Conservation (phyloP, 1,139 yeast species). For the Schizosaccharomyces versatilis region DNA sequence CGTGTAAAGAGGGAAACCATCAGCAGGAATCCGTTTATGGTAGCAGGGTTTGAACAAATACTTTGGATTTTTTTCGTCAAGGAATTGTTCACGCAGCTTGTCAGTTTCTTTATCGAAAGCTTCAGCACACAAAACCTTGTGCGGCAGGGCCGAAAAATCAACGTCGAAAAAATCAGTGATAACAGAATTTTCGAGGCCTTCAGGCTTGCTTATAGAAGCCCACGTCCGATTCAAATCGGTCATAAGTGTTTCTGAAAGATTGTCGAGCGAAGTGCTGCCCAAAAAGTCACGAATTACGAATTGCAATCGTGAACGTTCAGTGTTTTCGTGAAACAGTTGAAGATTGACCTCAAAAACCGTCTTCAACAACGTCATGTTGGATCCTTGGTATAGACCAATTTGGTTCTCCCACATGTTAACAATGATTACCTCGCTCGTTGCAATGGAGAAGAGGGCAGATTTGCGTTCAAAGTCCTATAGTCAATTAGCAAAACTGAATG, state of each 20-base stretch:
- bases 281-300: constrained; percentile 85
- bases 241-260: constrained; percentile 43
- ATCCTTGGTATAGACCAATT: constrained; percentile 90
- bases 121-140: constrained; percentile 61
- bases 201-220: constrained; percentile 48
- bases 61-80: constrained; percentile 14
- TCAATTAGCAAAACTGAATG: too few relatives aligned
- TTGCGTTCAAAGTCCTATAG: constrained; percentile 66
- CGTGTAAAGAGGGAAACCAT: constrained; percentile 89
- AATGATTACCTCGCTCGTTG: constrained; percentile 76
- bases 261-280: constrained; percentile 65
- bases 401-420: constrained; percentile 95
- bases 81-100: constrained; percentile 38
- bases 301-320: constrained; percentile 29
- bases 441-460: constrained; percentile 80
- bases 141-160: constrained; percentile 61
- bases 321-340: constrained; percentile 38
- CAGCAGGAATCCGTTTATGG: constrained; percentile 74
- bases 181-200: constrained; percentile 25
- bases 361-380: constrained; percentile 82
- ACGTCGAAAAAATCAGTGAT: constrained; percentile 68
- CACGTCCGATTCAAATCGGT: constrained; percentile 59
- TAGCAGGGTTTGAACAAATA: constrained; percentile 45
- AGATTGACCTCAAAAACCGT: constrained; percentile 92
- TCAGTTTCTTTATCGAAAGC: constrained; percentile 45